Evolutionary conservation across 345 rosid genomes (phyloP).

Genomic region (Euphorbia pulcherrima): DNA sequence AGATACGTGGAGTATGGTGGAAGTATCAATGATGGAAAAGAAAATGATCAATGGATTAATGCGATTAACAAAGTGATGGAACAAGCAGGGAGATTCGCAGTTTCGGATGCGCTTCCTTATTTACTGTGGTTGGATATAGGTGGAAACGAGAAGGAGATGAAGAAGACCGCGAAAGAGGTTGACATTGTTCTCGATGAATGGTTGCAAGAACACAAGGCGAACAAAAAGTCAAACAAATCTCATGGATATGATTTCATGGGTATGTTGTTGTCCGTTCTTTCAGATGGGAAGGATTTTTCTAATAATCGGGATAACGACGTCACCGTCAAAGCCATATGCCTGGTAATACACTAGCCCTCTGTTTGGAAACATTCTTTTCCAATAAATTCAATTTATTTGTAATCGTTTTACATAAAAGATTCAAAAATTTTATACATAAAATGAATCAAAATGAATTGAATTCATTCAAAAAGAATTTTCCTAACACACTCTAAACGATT

Average conservation of each 20-base stretch:
- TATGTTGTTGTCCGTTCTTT: slow-evolving; percentile 27
- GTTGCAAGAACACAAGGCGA: slow-evolving; percentile 10
- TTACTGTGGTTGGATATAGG: slow-evolving; percentile 39
- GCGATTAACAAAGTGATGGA: slow-evolving; percentile 23
- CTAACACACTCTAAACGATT: no score
- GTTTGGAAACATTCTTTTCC: no score
- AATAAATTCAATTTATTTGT: no score
- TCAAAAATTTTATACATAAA: no score
- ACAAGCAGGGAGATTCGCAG: slow-evolving; percentile 15
- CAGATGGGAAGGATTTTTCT: not conserved
- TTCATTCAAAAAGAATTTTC: no score
- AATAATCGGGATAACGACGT: slow-evolving; percentile 22
- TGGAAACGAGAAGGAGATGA: slow-evolving; percentile 30
- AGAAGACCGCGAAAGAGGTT: slow-evolving; percentile 22
- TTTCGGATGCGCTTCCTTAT: slow-evolving; percentile 32
- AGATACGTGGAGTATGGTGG: not conserved
- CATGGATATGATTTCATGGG: slow-evolving; percentile 38
- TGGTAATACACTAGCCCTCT: no score
- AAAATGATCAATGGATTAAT: not conserved
- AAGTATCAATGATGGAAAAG: not conserved
- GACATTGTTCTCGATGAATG: slow-evolving; percentile 12
- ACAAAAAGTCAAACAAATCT: not conserved
- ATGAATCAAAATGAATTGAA: no score
- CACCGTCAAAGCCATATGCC: slow-evolving; percentile 28
- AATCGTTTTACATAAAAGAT: no score